Percentiles rank a stretch among this genome's conserved stretches.
phyloP scores from a whole-genome alignment of 129 eudicot species.

The Lactuca saligna region DNA sequence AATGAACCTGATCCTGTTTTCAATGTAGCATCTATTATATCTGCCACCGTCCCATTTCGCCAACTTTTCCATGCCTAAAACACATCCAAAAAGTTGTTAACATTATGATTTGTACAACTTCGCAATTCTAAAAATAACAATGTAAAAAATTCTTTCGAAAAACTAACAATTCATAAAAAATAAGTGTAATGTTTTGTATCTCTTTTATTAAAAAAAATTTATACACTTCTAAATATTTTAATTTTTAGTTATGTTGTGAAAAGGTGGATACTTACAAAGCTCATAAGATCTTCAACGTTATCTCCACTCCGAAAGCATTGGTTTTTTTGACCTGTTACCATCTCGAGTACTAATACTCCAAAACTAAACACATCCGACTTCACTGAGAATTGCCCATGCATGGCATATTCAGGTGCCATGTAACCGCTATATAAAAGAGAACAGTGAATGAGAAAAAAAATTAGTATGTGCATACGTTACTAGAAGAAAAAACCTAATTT shows the following conservation, averaged over 20 bases:
- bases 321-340: constrained; percentile 27
- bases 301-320: constrained; percentile 13
- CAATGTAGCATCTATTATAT: constrained; percentile 31
- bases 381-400: constrained; percentile 29
- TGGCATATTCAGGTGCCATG: constrained; percentile 41
- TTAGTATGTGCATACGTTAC: too few species aligned
- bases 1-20: constrained; percentile 14
- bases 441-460: not conserved
- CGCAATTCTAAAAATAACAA: too few species aligned
- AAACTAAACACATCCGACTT: constrained; percentile 40
- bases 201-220: too few species aligned
- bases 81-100: not conserved
- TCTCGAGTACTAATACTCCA: constrained; percentile 29
- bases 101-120: not conserved
- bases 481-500: too few species aligned
- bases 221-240: too few species aligned
- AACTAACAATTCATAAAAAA: too few species aligned
- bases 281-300: constrained; percentile 13
- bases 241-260: too few species aligned
- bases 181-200: too few species aligned
- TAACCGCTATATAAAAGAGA: not conserved
- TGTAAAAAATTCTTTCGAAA: not conserved
- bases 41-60: constrained; percentile 18
- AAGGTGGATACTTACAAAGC: constrained; percentile 22
- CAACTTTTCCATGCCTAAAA: constrained; percentile 40